Base-by-base conservation (phyloP, 164 flowering plant genomes). In the Annona cherimola region DNA sequence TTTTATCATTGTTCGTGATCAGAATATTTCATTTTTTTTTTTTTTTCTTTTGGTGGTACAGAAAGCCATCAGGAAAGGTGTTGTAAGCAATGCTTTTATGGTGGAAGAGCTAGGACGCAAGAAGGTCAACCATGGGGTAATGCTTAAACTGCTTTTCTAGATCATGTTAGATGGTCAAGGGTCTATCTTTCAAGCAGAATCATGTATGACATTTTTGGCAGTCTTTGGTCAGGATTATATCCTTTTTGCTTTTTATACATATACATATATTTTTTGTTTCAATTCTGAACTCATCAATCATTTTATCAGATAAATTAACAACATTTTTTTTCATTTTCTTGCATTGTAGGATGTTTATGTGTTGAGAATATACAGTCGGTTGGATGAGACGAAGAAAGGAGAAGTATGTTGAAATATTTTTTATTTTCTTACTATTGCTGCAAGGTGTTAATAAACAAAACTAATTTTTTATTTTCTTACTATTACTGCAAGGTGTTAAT, bases 51-150 rank as follows among this genome's bases (percentile, higher is more conserved):
- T 26, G 14, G 76, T 79, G 71, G 19, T 84, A 80, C 85, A 92
- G 97, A 87, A 83, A 81, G 97, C 99, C n/a, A 91, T 93, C 44
- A 81, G 97, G 81, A 89, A 76, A 79, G 99, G 99, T 57, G 90
- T 85, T 63, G 76, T 88, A 54, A 90, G 96, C 18, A 89, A 80
- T 67, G 83, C 96, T 62, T 84, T 95, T n/a, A 84, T 87, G 87
- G 89, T 95, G 80, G 92, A 95, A 83, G 97, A 93, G 79, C 74
- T 83, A 44, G 99, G 98, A 40, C 92, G 92, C 45, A 87, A 87
- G 72, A 91, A 76, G 75, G 86, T 93, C 61, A 82, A 87, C 71
- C n/a, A 79, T 69, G 87, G 87, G 80, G 99, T 94, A 84, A 86
- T 82, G 35, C 63, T 43, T 8, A 57, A 69, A 42, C 45, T 11